phyloP scores from a whole-genome alignment of 768 basidiomycete species.

The Austroboletus festivus region DNA sequence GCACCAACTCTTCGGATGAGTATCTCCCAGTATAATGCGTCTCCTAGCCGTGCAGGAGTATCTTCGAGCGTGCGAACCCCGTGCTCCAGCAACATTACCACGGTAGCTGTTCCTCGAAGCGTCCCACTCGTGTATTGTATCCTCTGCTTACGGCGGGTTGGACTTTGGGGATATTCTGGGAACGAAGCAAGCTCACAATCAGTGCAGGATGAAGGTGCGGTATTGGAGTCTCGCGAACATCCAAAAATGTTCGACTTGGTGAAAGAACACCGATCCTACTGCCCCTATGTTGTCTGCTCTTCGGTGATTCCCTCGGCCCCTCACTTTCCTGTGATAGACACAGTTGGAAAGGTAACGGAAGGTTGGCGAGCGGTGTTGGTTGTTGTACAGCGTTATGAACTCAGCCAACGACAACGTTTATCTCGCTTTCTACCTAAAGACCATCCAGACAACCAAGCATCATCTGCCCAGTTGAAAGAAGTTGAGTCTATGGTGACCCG shows the following conservation, averaged over 20 bases:
- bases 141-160: conserved; percentile 76
- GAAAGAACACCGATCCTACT: conserved; percentile 81
- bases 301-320: conserved; percentile 60
- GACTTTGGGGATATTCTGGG: conserved; percentile 70
- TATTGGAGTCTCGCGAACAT: conserved; percentile 21
- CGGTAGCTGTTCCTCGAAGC: conserved; percentile 30
- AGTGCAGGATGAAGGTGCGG: conserved; percentile 10
- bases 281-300: conserved; percentile 77
- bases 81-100: not conserved
- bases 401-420: conserved; percentile 52
- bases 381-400: conserved; percentile 62
- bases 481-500: conserved; percentile 75
- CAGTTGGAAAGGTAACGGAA: conserved; percentile 43
- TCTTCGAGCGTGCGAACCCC: conserved; percentile 8
- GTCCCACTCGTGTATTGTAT: conserved; percentile 58
- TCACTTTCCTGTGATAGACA: conserved; percentile 13
- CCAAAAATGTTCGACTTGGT: conserved; percentile 65
- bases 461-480: conserved; percentile 36
- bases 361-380: conserved; percentile 81
- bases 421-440: conserved; percentile 27
- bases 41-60: conserved; percentile 12
- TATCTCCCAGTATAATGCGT: conserved; percentile 14
- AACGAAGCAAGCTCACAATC: conserved; percentile 7
- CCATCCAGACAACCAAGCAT: conserved; percentile 32
- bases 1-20: conserved; percentile 23